Base-by-base conservation (phyloP, 148 eudicot genomes). In the Euryodendron excelsum region DNA sequence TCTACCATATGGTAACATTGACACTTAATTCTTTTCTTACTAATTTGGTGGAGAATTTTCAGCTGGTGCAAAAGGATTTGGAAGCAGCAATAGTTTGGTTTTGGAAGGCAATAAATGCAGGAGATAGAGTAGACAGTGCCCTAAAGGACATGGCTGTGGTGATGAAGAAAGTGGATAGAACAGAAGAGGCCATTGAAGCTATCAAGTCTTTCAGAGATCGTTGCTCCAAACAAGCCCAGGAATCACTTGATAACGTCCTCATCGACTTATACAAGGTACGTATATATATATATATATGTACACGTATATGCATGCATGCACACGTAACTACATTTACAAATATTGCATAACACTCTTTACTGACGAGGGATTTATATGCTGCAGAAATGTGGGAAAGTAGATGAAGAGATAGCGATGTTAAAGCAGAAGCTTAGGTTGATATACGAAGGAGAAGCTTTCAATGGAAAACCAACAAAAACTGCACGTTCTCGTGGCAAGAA, bases 401-500 rank as follows among this genome's bases (percentile, higher is more conserved):
- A 94, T 82, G 98, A 94, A 73, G 93, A 94, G 80, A 92, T 94
- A 53, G 89, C 70, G 52, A 79, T 94, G 56, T 78, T 92, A 10
- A 87, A 90, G 82, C 93, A 88, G 66, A 94, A 94, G 91, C 87
- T 94, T 28, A 89, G 90, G 77, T 20, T 83, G 85, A 94, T 94
- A 30, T 90, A 89, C 48, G 84, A 86, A 79, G 98, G 98, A 1
- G 91, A 88, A 76, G 97, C 90, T 0, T 94, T 92, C 87, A 92
- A 94, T 73, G 98, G 98, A 21, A 94, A 86, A 78, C 89, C 94
- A 2, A 94, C 97, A 0, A 91, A 92, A 71, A 92, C 92, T 0
- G 98, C 98, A 0, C 86, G 98, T 5, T 94, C 98, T 72, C 95
- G 91, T 78, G 98, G 98, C 80, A 94, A 94, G 90, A 94, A 92